Base-by-base conservation (phyloP, 2,329 filamentous ascomycete genomes). In the Colletotrichum tabaci region DNA sequence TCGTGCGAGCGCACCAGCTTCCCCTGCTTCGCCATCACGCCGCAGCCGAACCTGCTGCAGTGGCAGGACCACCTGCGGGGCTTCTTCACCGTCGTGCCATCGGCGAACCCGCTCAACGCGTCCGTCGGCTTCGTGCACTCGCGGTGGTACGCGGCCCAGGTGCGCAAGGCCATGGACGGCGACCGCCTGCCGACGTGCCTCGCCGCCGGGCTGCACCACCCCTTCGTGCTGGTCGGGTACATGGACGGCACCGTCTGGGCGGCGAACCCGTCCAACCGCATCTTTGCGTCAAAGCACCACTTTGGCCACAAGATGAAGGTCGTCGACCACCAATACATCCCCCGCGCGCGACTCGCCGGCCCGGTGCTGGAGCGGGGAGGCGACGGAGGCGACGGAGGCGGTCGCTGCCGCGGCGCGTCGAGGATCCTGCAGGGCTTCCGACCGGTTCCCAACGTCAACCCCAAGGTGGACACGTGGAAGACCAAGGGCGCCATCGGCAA, bases 1-100 rank as follows among this genome's bases (percentile, higher is more conserved):
- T 87, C 84, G 74, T 82, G 80, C 72, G 88, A 90, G 75, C 83
- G 83, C 18, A 88, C 88, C 3, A 88, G 87, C 75, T 85, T 88
- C 61, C 84, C 86, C 21, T 84, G 83, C 57, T 83, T 87, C 13
- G 82, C 84, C 21, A 84, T 89, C 58, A 83, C 81, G 70, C 86
- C 88, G 73, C 87, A 89, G 72, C 84, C 87, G 4, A 85, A 86
- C 72, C 79, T 89, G 50, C 80, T 90, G 18, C 80, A 83, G 23
- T 91, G 88, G 84, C 86, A 83, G 77, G 87, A 89, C 73, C 85
- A 88, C 71, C 79, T 90, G 55, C 83, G 88, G 64, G 88, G 88
- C 7, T 90, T 87, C 79, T 84, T 87, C 68, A 84, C 84, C 40
- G 79, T 86, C 26, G 86, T 86, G 75, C 87, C 88, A 2, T 87